Conservation (phyloP, 352 stramenopile genomes). For the Globisporangium sylvaticum region DNA sequence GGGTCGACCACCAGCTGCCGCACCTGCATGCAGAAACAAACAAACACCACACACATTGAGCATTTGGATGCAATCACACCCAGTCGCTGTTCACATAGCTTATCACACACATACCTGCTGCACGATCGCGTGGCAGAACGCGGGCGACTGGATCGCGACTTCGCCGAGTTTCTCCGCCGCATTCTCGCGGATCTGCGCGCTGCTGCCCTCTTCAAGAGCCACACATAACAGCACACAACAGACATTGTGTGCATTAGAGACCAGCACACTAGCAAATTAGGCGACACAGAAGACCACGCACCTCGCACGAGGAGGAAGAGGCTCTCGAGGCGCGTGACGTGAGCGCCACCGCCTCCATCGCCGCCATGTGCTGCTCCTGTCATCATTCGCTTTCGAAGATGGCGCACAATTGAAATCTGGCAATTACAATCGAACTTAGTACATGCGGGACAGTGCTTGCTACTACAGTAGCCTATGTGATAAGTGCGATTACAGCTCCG, state of each 20-base stretch:
- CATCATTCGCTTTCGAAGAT: background rate
- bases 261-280: too few relatives aligned
- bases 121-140: conserved; percentile 50
- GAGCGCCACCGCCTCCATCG: conserved; percentile 15
- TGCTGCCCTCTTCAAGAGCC: conserved; percentile 53
- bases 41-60: background rate
- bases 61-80: background rate
- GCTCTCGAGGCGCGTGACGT: conserved; percentile 69
- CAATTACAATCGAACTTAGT: background rate
- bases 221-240: too few relatives aligned
- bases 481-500: background rate
- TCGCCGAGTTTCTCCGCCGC: conserved; percentile 70
- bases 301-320: conserved; percentile 73
- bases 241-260: background rate
- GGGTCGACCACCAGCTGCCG: conserved; percentile 40
- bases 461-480: background rate
- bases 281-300: conserved; percentile 26
- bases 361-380: background rate
- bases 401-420: background rate
- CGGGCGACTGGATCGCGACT: conserved; percentile 40
- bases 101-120: conserved; percentile 25
- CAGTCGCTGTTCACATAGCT: background rate
- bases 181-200: conserved; percentile 57
- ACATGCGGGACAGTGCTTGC: background rate
- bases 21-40: conserved; percentile 25